Evolutionary conservation across 257 asterid genomes (phyloP), one percentile per base, ranked within the genome.

Genomic region (Lycium barbarum): DNA sequence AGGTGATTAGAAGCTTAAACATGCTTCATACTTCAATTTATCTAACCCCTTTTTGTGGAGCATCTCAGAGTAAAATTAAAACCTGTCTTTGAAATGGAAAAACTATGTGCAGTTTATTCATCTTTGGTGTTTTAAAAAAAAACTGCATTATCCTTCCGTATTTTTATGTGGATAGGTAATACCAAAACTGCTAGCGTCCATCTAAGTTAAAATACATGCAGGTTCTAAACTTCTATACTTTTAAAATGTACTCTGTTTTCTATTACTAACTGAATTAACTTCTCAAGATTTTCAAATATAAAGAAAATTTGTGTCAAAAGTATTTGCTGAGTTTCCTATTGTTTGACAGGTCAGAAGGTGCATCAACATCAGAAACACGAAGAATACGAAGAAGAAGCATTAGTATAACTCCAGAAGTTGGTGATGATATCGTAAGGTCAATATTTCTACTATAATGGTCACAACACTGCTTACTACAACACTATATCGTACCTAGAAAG

Each of bases 361-460:
- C 98, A 73, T 84, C 96, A 36, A 88, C 90, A 26, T 86, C 95
- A 55, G 98, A 97, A 11, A 86, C 95, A 43, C 96, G 96, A 80
- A 93, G 95, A 86, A 62, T 91, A 84, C 93, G 99, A 89, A 89
- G 99, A 88, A 92, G 99, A 88, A 95, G 98, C 91, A 91, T 96
- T 61, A 96, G 99, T 87, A 93, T 96, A 92, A 94, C 97, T 74
- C 99, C 99, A 33, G 98, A 97, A 88, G 93, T 97, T 85, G 93
- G 98, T 88, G 99, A 97, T 90, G 98, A 97, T 89, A 95, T 95
- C 85, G 98, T 92, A 87, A 97, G 98, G 98, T 97, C 87, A 89
- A 88, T 86, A 84, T 84, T 84, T 81, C 76, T 74, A 22, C 81
- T 74, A 74, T 22, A 74, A 74, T 49, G 58, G 38, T 74, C 81